Conservation (phyloP, 2,329 filamentous ascomycete species). For the Pseudogymnoascus sp. region DNA sequence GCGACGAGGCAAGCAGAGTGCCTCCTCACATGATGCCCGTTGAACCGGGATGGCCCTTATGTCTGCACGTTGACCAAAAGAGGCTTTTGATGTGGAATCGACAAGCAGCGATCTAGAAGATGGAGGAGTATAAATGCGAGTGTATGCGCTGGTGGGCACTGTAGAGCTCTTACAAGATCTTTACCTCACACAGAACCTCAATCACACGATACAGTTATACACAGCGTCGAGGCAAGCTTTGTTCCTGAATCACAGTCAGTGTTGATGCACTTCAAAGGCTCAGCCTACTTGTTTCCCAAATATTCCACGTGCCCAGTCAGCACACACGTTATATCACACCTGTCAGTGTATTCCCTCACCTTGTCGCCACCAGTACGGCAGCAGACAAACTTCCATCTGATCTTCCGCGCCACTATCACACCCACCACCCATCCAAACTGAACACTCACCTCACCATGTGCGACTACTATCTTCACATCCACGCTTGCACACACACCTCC, state of each 20-base stretch:
- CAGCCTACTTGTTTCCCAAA: not conserved
- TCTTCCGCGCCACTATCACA: not conserved
- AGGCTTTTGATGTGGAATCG: constrained; percentile 2
- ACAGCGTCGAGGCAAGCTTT: not conserved
- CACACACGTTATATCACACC: not conserved
- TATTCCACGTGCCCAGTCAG: not conserved
- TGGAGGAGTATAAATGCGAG: not conserved
- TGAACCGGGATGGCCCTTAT: not conserved
- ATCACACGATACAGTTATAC: not conserved
- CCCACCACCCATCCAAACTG: not conserved
- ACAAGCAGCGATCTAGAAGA: not conserved
- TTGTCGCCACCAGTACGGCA: not conserved
- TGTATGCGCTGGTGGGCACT: not conserved
- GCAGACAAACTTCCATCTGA: not conserved
- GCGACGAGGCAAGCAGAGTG: not conserved
- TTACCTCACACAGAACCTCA: constrained; percentile 1
- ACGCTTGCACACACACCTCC: not conserved
- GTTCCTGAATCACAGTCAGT: not conserved
- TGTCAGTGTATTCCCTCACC: not conserved
- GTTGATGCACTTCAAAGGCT: not conserved
- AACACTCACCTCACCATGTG: not conserved
- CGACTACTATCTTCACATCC: constrained; percentile 1
- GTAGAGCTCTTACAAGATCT: not conserved
- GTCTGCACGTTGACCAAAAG: not conserved
- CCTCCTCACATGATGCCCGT: not conserved